These are phyloP conservation scores for Aspergillus fumigatus DNA, from an alignment of 2,329 filamentous ascomycete genomes.

Conservation along the genomic window DNA sequence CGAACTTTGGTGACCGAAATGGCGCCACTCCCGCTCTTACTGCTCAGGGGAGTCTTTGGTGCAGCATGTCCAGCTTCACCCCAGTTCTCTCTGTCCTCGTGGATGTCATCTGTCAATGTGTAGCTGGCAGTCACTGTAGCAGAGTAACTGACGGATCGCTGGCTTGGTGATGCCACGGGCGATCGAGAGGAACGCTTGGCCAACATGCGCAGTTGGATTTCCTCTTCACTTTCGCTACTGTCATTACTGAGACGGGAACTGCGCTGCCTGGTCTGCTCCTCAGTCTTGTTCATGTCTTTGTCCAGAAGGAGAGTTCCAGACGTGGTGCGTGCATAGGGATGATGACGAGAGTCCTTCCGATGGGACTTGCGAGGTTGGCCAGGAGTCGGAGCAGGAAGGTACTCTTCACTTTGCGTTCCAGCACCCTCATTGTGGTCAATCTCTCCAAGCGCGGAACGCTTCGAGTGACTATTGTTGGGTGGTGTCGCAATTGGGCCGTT, in stretches of 20 bases:
- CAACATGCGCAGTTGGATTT: constrained; percentile 71
- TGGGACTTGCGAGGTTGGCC: constrained; percentile 90
- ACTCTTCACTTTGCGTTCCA: constrained; percentile 61
- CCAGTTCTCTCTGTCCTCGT: constrained; percentile 67
- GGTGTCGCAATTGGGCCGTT: constrained; percentile 75
- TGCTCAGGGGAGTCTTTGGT: constrained; percentile 52
- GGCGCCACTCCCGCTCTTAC: constrained; percentile 49
- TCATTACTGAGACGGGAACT: constrained; percentile 56
- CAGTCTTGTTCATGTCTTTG: constrained; percentile 22
- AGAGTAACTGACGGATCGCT: constrained; percentile 69
- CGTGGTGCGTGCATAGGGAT: constrained; percentile 63
- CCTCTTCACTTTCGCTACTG: constrained; percentile 70
- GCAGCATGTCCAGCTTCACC: constrained; percentile 28
- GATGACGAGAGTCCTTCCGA: constrained; percentile 67
- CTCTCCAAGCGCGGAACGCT: constrained; percentile 84
- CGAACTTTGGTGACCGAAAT: constrained; percentile 62
- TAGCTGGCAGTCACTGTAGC: constrained; percentile 68
- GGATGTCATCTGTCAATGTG: constrained; percentile 56
- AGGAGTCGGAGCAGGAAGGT: constrained; percentile 88
- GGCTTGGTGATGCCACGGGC: constrained; percentile 58
- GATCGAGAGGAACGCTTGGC: constrained; percentile 62
- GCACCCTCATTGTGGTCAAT: constrained; percentile 72
- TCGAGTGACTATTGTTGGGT: constrained; percentile 70
- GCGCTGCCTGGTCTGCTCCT: constrained; percentile 44
- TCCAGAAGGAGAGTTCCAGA: constrained; percentile 41